Evolutionary conservation across 495 filamentous ascomycete species (phyloP).

Genomic region (Neurospora sp.): DNA sequence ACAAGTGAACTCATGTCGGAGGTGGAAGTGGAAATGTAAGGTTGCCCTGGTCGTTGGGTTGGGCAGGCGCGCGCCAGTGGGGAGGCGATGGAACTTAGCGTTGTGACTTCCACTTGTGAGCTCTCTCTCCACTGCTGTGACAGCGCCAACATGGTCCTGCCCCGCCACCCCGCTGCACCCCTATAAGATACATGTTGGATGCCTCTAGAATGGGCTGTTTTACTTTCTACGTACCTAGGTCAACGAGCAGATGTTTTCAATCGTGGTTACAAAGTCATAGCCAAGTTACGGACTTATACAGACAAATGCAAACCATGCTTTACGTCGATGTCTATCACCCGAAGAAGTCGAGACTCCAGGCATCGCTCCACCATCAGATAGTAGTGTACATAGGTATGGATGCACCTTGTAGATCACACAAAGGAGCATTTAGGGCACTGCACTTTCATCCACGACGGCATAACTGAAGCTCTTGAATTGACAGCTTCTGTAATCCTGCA

Average conservation of each 20-base stretch:
- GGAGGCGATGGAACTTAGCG: neutral
- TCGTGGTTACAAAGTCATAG: no score
- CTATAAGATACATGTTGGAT: neutral
- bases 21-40: neutral
- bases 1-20: neutral
- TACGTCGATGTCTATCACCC: neutral
- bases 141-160: neutral
- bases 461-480: neutral
- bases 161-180: neutral
- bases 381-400: neutral
- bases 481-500: neutral
- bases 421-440: neutral
- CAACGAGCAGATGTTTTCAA: no score
- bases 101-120: neutral
- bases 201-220: neutral
- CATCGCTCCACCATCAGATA: neutral
- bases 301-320: neutral
- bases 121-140: neutral
- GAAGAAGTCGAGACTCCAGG: neutral
- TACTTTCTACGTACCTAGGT: no score
- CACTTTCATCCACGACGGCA: neutral
- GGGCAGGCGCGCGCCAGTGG: neutral
- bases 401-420: neutral
- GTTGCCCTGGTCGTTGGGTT: neutral
- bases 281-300: no score